Base-by-base conservation (phyloP, 768 basidiomycete genomes). In the Pulveroboletus sp. region DNA sequence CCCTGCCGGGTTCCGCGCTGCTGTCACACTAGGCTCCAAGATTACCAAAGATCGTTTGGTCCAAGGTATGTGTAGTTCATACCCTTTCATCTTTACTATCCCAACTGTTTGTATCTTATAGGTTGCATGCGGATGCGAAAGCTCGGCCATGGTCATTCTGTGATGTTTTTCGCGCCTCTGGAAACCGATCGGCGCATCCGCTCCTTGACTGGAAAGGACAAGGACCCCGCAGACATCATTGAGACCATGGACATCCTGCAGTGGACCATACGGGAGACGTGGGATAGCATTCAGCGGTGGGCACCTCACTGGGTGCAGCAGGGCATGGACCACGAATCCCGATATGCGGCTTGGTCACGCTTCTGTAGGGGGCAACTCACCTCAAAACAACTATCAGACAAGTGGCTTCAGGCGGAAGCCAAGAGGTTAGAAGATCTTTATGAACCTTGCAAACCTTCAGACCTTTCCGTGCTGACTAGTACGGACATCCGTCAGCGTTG, bases 51-150 rank as follows among this genome's bases (percentile, higher is more conserved):
- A 42, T 12, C 41, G 41, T 14, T 32, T 42, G 12, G 19, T 14
- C 13, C 41, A 42, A 27, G 41, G 41, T 42, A 20, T 31, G 9
- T 42, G 13, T 16, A 8, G 3, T 42, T 13, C 4, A 9, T 16
- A 13, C 23, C n/a, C 6, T 17, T 13, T 29, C 19, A 10, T 31
- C 10, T 16, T 12, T 1, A n/a, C 2, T 13, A n/a, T n/a, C 17
- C 21, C 3, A 41, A 19, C 11, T 12, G 9, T 0, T 12, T 21
- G 29, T 14, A 6, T 13, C 11, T 31, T 7, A 21, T 14, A 42
- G 41, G 41, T 29, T 42, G 41, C 6, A 42, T 42, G 41, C 41
- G 41, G 12, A 42, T 42, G 41, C 41, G 41, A 12, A 42, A 20
- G 19, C 41, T 42, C 29, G 41, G 41, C 3, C 12, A 32, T 6